phyloP scores from a whole-genome alignment of 1,284 basidiomycete genomes.

The Fomitopsis betulina region DNA sequence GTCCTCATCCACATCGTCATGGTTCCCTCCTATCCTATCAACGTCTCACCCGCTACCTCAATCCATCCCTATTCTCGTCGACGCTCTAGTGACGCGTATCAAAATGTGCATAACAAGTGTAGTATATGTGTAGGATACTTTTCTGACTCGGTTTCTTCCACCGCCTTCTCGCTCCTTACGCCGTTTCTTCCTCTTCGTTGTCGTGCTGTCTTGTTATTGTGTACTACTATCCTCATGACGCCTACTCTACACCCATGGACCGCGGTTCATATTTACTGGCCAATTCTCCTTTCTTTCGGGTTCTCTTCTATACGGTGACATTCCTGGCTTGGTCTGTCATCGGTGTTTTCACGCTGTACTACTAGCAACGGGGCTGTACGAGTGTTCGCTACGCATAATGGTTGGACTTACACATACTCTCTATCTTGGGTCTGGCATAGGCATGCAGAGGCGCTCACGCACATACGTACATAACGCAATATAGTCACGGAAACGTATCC shows the following conservation, averaged over 20 bases:
- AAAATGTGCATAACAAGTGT: conserved; percentile 1
- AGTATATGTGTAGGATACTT: background rate
- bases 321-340: background rate
- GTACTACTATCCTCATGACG: conserved; percentile 1
- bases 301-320: background rate
- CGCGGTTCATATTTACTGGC: conserved; percentile 1
- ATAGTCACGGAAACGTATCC: background rate
- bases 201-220: conserved; percentile 3
- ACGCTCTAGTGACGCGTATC: background rate
- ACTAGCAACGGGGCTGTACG: background rate
- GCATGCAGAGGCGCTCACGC: background rate
- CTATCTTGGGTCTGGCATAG: background rate
- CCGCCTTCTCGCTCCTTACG: conserved; percentile 2
- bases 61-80: background rate
- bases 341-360: background rate
- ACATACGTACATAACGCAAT: conserved; percentile 1
- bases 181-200: conserved; percentile 1
- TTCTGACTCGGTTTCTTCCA: background rate
- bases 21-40: background rate
- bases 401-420: background rate
- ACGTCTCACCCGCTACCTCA: conserved; percentile 1
- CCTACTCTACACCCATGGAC: conserved; percentile 5
- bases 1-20: background rate
- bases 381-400: background rate
- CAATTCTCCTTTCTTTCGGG: background rate